These are phyloP conservation scores for Paxillus rubicundulus DNA, from an alignment of 768 basidiomycete genomes.

Conservation along the genomic window DNA sequence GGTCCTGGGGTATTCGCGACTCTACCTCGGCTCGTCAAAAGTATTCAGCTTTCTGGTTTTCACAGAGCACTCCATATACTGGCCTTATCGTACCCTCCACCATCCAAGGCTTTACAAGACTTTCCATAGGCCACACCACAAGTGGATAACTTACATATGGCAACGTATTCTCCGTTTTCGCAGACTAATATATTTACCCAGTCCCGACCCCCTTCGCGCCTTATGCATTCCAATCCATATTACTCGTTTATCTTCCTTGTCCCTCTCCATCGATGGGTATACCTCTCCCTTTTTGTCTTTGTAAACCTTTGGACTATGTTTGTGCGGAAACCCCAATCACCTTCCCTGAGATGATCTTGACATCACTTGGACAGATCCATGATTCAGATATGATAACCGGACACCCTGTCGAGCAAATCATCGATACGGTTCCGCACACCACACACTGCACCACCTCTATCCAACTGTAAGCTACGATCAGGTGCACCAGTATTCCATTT, in stretches of 20 bases:
- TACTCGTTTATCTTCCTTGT: conserved; percentile 91
- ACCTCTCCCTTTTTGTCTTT: conserved; percentile 82
- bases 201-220: conserved; percentile 98
- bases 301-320: conserved; percentile 96
- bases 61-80: conserved; percentile 94
- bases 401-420: conserved; percentile 79
- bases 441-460: conserved; percentile 94
- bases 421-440: conserved; percentile 99
- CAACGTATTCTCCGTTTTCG: background rate
- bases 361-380: conserved; percentile 66
- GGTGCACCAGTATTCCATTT: conserved; percentile 89
- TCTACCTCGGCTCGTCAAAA: conserved; percentile 71
- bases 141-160: conserved; percentile 87
- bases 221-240: conserved; percentile 96
- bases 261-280: conserved; percentile 83
- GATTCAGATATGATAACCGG: conserved; percentile 99
- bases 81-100: conserved; percentile 90
- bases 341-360: background rate
- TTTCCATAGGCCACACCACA: conserved; percentile 97
- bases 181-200: conserved; percentile 31
- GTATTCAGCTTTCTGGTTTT: conserved; percentile 66
- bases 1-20: conserved; percentile 74
- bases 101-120: conserved; percentile 83
- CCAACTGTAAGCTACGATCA: conserved; percentile 97
- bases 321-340: conserved; percentile 42